Evolutionary conservation across 2,329 filamentous ascomycete genomes (phyloP).

Genomic region (Ophiostoma montium): DNA sequence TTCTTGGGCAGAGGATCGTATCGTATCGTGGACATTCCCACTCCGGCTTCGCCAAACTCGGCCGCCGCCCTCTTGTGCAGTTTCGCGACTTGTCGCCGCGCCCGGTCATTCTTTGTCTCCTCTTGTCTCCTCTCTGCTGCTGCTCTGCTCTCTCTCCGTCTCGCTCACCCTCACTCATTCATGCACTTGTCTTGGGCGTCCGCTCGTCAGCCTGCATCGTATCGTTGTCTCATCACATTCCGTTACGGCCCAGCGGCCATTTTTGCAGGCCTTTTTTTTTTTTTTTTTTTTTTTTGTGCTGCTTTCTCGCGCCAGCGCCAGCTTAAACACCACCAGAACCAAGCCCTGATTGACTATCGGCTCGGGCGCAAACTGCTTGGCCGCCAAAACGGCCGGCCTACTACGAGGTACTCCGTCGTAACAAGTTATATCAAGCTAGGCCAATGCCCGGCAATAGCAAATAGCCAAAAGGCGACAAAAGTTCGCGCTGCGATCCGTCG

Average conservation of each 20-base stretch:
- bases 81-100: too few relatives aligned
- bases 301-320: neutral
- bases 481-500: too few relatives aligned
- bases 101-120: neutral
- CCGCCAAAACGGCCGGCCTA: neutral
- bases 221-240: neutral
- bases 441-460: neutral
- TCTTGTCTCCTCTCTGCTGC: neutral
- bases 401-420: too few relatives aligned
- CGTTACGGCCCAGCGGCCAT: neutral
- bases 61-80: too few relatives aligned
- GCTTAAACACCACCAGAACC: neutral
- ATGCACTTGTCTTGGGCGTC: neutral
- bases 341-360: neutral
- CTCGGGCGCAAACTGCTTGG: neutral
- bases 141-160: neutral
- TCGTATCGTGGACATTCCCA: neutral
- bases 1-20: neutral
- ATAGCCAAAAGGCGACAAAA: too few relatives aligned
- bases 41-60: too few relatives aligned
- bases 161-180: neutral
- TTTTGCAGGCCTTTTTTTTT: neutral
- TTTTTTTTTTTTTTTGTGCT: too few relatives aligned
- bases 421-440: too few relatives aligned
- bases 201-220: too few relatives aligned